phyloP scores from a whole-genome alignment of 164 flowering plant species.

The Malania oleifera region DNA sequence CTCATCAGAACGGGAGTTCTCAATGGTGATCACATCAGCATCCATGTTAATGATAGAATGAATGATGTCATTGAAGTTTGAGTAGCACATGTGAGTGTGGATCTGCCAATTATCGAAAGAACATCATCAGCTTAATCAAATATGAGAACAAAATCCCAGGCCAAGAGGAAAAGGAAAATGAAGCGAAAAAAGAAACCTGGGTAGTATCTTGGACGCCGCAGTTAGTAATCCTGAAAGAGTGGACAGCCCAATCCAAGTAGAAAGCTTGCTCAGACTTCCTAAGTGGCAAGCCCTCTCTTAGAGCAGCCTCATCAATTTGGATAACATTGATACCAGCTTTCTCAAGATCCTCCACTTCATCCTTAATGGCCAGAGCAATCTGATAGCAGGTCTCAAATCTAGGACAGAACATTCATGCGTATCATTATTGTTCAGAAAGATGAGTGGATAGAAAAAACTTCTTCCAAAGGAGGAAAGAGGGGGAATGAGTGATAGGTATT shows the following conservation, averaged over 20 bases:
- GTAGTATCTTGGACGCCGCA: constrained; percentile 12
- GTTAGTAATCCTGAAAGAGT: constrained; percentile 13
- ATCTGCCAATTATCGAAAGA: background rate
- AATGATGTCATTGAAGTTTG: constrained; percentile 9
- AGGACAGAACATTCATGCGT: no score
- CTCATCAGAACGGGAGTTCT: constrained; percentile 6
- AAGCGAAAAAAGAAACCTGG: background rate
- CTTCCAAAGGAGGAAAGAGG: no score
- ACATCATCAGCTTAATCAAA: no score
- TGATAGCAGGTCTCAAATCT: constrained; percentile 14
- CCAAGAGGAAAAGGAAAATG: background rate
- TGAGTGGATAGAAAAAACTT: no score
- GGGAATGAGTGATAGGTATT: no score
- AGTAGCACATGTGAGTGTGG: constrained; percentile 13
- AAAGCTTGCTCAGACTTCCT: constrained; percentile 14
- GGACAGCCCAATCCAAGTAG: constrained; percentile 17
- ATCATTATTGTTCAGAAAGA: no score
- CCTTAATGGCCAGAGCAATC: constrained; percentile 16
- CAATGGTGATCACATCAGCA: constrained; percentile 7
- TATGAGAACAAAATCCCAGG: no score
- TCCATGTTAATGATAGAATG: constrained; percentile 7
- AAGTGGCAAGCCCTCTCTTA: constrained; percentile 12
- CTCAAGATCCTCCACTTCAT: constrained; percentile 17
- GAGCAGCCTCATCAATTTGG: constrained; percentile 16
- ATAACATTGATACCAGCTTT: constrained; percentile 11